phyloP scores from a whole-genome alignment of 192 early-diverging fungal species.

The Piromyces finnis region DNA sequence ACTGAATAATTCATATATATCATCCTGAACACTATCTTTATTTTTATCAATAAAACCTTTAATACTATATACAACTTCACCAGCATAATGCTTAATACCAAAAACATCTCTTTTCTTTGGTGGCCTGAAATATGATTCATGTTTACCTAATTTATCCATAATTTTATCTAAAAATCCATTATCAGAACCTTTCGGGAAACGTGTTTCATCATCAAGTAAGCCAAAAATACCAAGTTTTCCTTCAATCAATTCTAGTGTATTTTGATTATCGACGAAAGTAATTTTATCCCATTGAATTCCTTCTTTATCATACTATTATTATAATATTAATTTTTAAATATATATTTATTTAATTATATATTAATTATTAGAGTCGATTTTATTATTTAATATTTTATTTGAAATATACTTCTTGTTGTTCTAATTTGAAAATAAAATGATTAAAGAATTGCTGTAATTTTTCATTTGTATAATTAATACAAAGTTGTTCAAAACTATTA shows the following conservation, averaged over 20 bases:
- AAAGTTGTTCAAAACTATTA: conserved; percentile 41
- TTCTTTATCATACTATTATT: conserved; percentile 33
- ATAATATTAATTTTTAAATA: too few relatives aligned
- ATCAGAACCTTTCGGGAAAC: conserved; percentile 34
- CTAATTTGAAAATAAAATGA: conserved; percentile 37
- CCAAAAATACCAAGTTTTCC: conserved; percentile 26
- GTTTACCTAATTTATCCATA: conserved; percentile 13
- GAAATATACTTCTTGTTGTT: conserved; percentile 26
- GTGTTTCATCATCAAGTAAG: conserved; percentile 34
- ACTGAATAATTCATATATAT: conserved; percentile 24
- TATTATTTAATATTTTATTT: too few relatives aligned
- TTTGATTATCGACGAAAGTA: conserved; percentile 23
- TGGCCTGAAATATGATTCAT: conserved; percentile 25
- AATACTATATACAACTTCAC: conserved; percentile 26
- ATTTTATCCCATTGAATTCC: conserved; percentile 34
- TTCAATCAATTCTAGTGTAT: conserved; percentile 30
- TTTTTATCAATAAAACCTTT: conserved; percentile 31
- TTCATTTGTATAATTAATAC: conserved; percentile 28
- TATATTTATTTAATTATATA: too few relatives aligned
- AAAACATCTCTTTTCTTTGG: conserved; percentile 23
- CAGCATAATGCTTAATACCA: conserved; percentile 33
- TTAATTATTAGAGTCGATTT: too few relatives aligned
- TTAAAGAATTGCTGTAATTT: conserved; percentile 35
- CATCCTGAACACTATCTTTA: conserved; percentile 30
- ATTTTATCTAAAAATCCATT: conserved; percentile 25